These are phyloP conservation scores for Petasospora fabianii DNA, from an alignment of 1,139 yeast genomes.

Conservation along the genomic window DNA sequence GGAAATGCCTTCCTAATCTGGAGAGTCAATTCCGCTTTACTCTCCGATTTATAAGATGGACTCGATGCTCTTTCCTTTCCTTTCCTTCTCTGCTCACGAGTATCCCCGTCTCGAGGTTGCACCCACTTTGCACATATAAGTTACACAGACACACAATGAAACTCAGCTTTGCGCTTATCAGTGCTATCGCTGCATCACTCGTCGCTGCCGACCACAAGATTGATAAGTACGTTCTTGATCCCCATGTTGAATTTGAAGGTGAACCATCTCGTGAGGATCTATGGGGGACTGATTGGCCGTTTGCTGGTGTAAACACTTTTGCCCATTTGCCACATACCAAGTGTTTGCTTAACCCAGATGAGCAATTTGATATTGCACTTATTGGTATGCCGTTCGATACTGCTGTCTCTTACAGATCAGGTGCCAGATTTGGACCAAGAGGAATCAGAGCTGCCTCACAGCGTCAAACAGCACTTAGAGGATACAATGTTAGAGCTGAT, in stretches of 20 bases:
- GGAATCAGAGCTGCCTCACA: constrained; percentile 72
- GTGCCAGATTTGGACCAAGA: constrained; percentile 79
- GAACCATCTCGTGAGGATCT: constrained; percentile 40
- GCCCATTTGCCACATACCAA: constrained; percentile 62
- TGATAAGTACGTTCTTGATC: constrained; percentile 16
- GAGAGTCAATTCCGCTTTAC: constrained; percentile 9
- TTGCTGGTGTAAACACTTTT: constrained; percentile 67
- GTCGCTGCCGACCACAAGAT: constrained; percentile 12
- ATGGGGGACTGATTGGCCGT: constrained; percentile 69
- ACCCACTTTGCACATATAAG: no score
- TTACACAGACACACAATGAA: constrained; percentile 4
- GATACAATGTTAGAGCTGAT: constrained; percentile 67
- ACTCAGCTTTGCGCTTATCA: constrained; percentile 6
- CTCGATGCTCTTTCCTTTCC: neutral
- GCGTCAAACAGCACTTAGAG: constrained; percentile 62
- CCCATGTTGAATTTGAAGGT: constrained; percentile 13
- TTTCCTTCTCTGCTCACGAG: no score
- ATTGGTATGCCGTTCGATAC: constrained; percentile 80
- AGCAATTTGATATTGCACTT: constrained; percentile 58
- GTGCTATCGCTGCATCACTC: constrained; percentile 12
- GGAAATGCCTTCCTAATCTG: constrained; percentile 2
- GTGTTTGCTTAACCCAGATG: constrained; percentile 50
- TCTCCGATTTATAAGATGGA: no score
- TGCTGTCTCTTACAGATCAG: constrained; percentile 68
- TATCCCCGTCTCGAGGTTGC: no score